phyloP scores from a whole-genome alignment of 2,329 filamentous ascomycete genomes.

The Fusarium nanum region DNA sequence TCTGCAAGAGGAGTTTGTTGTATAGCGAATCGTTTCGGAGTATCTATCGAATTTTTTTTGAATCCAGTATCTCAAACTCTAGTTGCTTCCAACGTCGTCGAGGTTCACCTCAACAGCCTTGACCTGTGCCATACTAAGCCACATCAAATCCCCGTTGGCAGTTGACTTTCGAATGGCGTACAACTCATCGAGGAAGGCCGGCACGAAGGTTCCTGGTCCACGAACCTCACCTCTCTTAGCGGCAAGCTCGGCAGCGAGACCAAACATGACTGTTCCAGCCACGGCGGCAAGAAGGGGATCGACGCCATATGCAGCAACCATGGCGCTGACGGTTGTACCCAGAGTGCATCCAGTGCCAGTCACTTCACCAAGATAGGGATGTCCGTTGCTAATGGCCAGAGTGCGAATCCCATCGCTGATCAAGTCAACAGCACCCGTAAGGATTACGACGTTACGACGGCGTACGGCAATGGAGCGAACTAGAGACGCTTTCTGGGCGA shows the following conservation, averaged over 20 bases:
- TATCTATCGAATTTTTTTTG: slow-evolving; percentile 2
- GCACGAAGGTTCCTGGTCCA: slow-evolving; percentile 88
- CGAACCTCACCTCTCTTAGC: slow-evolving; percentile 73
- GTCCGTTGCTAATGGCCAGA: slow-evolving; percentile 79
- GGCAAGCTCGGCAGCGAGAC: slow-evolving; percentile 76
- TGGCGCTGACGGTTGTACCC: slow-evolving; percentile 82
- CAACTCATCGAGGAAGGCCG: slow-evolving; percentile 82
- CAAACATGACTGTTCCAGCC: slow-evolving; percentile 80
- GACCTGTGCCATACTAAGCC: slow-evolving; percentile 65
- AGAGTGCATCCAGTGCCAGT: slow-evolving; percentile 88
- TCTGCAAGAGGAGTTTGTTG: slow-evolving; percentile 8
- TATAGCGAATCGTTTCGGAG: slow-evolving; percentile 5
- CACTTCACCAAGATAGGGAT: slow-evolving; percentile 74
- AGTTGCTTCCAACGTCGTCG: slow-evolving; percentile 18
- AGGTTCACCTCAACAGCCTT: slow-evolving; percentile 51
- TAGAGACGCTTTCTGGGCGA: slow-evolving; percentile 65
- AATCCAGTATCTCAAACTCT: background rate
- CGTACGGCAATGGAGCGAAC: slow-evolving; percentile 72
- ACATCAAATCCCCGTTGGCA: slow-evolving; percentile 59
- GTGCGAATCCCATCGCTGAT: slow-evolving; percentile 79
- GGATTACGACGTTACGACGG: slow-evolving; percentile 77
- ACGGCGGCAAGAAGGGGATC: slow-evolving; percentile 80
- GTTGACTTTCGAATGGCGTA: slow-evolving; percentile 63
- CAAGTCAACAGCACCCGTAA: slow-evolving; percentile 84
- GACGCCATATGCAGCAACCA: slow-evolving; percentile 70